phyloP scores from a whole-genome alignment of 2,329 filamentous ascomycete species.

The Talaromyces pinophilus region DNA sequence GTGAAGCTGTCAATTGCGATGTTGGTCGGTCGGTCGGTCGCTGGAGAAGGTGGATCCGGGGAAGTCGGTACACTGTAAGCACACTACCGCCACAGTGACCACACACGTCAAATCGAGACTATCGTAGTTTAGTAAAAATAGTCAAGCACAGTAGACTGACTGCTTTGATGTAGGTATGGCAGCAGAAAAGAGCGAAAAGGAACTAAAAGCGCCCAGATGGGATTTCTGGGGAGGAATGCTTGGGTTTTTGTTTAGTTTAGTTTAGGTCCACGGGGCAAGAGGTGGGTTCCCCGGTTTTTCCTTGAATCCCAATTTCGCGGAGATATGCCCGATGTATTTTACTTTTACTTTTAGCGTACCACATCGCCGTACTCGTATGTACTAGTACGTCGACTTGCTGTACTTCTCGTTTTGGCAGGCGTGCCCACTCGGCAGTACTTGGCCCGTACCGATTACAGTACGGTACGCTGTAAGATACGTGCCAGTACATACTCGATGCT shows the following conservation, averaged over 20 bases:
- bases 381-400: not conserved
- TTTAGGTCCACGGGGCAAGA: conserved; percentile 12
- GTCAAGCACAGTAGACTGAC: not conserved
- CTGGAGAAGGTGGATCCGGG: conserved; percentile 10
- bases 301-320: conserved; percentile 16
- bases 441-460: conserved; percentile 7
- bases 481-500: not conserved
- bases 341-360: not conserved
- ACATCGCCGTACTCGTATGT: not conserved
- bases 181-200: not conserved
- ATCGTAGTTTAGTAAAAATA: not conserved
- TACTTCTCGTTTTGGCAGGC: too few species aligned
- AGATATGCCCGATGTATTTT: conserved; percentile 17
- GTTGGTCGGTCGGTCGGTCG: not conserved
- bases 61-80: not conserved
- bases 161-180: not conserved
- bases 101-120: not conserved
- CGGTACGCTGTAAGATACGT: not conserved
- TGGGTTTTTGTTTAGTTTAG: conserved; percentile 21
- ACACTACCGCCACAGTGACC: not conserved
- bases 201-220: not conserved
- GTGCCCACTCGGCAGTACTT: not conserved
- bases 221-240: conserved; percentile 15
- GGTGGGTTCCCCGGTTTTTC: conserved; percentile 20
- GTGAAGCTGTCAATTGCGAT: not conserved